Percentiles rank a stretch among this genome's conserved stretches.
phyloP scores from a whole-genome alignment of 768 basidiomycete species.

The Mycena galericulata region DNA sequence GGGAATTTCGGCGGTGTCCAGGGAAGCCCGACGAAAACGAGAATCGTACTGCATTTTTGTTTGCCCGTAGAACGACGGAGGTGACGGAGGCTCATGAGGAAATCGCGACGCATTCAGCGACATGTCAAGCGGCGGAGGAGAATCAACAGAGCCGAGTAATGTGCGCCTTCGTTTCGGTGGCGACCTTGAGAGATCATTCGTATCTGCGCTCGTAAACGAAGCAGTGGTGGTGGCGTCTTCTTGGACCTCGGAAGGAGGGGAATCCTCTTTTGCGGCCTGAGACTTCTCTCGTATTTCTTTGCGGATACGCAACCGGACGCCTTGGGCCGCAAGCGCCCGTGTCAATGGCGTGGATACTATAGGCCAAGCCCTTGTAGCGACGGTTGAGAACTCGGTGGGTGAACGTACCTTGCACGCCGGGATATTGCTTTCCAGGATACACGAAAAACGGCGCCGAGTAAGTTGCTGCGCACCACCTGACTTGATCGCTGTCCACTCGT shows the following conservation, averaged over 20 bases:
- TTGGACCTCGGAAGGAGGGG: neutral
- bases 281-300: slow-evolving; percentile 46
- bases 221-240: neutral
- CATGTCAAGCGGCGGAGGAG: neutral
- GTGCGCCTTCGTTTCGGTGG: slow-evolving; percentile 33
- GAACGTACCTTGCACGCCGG: slow-evolving; percentile 56
- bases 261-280: neutral
- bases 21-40: slow-evolving; percentile 1
- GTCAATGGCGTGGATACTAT: slow-evolving; percentile 55
- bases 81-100: neutral
- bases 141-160: neutral
- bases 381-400: neutral
- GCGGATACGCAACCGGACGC: slow-evolving; percentile 56
- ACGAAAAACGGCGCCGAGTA: slow-evolving; percentile 58
- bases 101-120: neutral
- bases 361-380: neutral
- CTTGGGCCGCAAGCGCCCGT: slow-evolving; percentile 55
- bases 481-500: slow-evolving; percentile 44
- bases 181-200: slow-evolving; percentile 5
- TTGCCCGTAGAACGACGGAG: neutral
- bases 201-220: neutral
- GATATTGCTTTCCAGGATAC: slow-evolving; percentile 60
- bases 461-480: slow-evolving; percentile 55
- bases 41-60: neutral
- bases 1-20: neutral